Evolutionary conservation across 148 eudicot species (phyloP).

Genomic region (Fagopyrum esculentum): DNA sequence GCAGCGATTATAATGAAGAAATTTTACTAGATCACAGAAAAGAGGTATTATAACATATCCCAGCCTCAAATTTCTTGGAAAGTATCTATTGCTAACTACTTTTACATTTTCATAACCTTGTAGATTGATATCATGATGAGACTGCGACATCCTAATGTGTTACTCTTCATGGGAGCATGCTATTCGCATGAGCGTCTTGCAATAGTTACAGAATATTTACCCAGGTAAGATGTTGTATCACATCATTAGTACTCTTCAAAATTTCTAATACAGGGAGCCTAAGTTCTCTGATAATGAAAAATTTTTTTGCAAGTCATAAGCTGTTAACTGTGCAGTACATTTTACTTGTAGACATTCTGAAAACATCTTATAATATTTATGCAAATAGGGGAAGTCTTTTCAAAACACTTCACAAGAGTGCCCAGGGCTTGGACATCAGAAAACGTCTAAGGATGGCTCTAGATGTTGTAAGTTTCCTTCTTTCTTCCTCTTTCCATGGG

Average conservation of each 20-base stretch:
- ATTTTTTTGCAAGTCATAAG: not conserved
- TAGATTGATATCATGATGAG: conserved; percentile 78
- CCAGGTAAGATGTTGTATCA: conserved; percentile 38
- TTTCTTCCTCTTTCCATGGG: conserved; percentile 9
- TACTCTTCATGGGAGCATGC: conserved; percentile 87
- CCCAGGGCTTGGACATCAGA: conserved; percentile 52
- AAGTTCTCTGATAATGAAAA: not conserved
- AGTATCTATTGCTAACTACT: not conserved
- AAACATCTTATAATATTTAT: not conserved
- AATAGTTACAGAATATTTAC: conserved; percentile 74
- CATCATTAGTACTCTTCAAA: not conserved
- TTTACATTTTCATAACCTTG: not conserved
- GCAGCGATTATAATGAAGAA: conserved; percentile 48
- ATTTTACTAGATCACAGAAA: conserved; percentile 55
- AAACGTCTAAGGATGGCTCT: conserved; percentile 76
- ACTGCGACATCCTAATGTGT: conserved; percentile 82
- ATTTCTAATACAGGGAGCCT: not conserved
- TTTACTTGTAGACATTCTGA: not conserved
- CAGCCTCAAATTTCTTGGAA: not conserved
- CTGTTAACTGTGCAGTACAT: not conserved
- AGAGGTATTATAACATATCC: conserved; percentile 43
- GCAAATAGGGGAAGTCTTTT: conserved; percentile 77
- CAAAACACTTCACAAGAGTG: conserved; percentile 63
- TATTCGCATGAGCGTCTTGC: conserved; percentile 67
- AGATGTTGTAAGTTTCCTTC: conserved; percentile 54